Evolutionary conservation across 345 rosid species (phyloP).

Genomic region (Limnanthes douglasii): DNA sequence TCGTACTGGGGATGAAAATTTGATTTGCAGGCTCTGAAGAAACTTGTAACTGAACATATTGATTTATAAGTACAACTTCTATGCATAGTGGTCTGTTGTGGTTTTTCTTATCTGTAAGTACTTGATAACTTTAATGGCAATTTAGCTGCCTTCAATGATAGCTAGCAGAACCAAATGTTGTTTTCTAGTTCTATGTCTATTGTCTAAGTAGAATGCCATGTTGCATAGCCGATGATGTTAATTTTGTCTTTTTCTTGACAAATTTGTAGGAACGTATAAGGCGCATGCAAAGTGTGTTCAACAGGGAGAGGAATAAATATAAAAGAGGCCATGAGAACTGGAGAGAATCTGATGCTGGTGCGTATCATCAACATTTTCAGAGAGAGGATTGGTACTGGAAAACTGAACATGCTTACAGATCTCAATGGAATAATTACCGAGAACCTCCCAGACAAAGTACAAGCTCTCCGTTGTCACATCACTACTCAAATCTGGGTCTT

Average conservation of each 20-base stretch:
- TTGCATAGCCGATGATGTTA: too few relatives aligned
- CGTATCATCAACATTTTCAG: conserved; percentile 73
- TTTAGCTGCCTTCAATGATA: too few relatives aligned
- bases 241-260: not conserved
- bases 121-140: too few relatives aligned
- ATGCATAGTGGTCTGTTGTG: not conserved
- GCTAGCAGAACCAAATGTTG: too few relatives aligned
- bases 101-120: not conserved
- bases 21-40: not conserved
- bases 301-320: conserved; percentile 71
- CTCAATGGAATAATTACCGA: conserved; percentile 43
- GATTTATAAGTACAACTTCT: not conserved
- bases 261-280: conserved; percentile 86
- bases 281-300: conserved; percentile 96
- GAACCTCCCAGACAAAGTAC: conserved; percentile 41
- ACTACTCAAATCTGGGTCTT: conserved; percentile 84
- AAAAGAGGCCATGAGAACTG: conserved; percentile 65
- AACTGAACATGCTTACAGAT: conserved; percentile 43
- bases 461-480: conserved; percentile 67
- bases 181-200: too few relatives aligned
- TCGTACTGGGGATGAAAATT: not conserved
- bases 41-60: too few relatives aligned
- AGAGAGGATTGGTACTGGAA: conserved; percentile 99
- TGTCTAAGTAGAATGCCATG: too few relatives aligned
- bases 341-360: conserved; percentile 51